A percentile compares a stretch with the other conserved stretches of the same genome.
phyloP scores from a whole-genome alignment of 2,329 filamentous ascomycete species.

The Alternaria novae-zelandiae region DNA sequence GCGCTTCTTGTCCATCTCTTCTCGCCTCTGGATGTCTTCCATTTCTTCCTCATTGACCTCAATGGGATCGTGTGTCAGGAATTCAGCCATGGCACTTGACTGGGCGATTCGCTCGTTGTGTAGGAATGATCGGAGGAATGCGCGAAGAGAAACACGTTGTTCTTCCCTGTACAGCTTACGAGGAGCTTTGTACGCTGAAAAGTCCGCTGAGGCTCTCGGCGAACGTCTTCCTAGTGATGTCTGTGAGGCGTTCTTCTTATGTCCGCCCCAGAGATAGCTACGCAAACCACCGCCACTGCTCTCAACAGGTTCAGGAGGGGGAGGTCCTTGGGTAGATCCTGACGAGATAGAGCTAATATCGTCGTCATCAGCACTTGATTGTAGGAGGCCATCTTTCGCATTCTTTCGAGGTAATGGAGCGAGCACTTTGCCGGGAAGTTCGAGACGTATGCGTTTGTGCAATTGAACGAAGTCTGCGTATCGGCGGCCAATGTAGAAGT shows the following conservation, averaged over 20 bases:
- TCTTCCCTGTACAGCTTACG: constrained; percentile 80
- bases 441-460: constrained; percentile 78
- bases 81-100: constrained; percentile 83
- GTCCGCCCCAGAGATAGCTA: constrained; percentile 51
- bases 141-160: constrained; percentile 88
- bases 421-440: constrained; percentile 89
- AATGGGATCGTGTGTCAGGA: constrained; percentile 76
- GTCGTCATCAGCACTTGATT: constrained; percentile 64
- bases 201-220: constrained; percentile 43
- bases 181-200: constrained; percentile 47
- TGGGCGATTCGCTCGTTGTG: constrained; percentile 83
- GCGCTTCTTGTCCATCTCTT: constrained; percentile 82
- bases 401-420: constrained; percentile 91
- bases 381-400: constrained; percentile 73
- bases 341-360: constrained; percentile 84
- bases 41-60: constrained; percentile 81
- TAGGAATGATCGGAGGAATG: constrained; percentile 85
- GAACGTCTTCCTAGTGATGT: constrained; percentile 45
- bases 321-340: constrained; percentile 69
- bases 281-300: constrained; percentile 50
- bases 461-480: constrained; percentile 88
- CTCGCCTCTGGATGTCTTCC: constrained; percentile 79
- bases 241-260: constrained; percentile 52
- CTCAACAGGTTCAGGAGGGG: constrained; percentile 45
- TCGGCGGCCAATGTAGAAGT: constrained; percentile 80